Evolutionary conservation across 1,284 basidiomycete species (phyloP).

Genomic region (Rhodofomes roseus): DNA sequence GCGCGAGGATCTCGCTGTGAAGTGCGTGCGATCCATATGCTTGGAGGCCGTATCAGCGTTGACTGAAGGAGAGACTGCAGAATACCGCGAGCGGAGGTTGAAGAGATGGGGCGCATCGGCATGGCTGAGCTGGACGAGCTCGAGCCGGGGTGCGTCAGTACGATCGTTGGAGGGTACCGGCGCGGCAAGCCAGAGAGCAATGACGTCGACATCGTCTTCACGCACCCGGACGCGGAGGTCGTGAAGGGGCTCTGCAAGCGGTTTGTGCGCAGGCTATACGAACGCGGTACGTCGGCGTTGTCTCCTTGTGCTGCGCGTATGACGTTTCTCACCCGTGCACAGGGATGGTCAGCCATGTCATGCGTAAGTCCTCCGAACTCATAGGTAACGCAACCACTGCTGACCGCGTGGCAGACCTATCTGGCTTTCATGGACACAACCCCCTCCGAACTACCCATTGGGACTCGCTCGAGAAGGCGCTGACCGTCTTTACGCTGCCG

Average conservation of each 20-base stretch:
- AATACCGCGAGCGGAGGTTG: conserved; percentile 66
- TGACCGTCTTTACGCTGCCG: conserved; percentile 66
- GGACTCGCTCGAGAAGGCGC: conserved; percentile 69
- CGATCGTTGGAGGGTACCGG: conserved; percentile 74
- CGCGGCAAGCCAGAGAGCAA: conserved; percentile 70
- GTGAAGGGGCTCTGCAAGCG: conserved; percentile 43
- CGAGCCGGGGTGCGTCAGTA: conserved; percentile 57
- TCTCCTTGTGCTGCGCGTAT: not conserved
- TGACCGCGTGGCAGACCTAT: conserved; percentile 39
- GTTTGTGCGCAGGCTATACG: conserved; percentile 26
- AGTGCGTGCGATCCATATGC: conserved; percentile 18
- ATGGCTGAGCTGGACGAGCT: conserved; percentile 53
- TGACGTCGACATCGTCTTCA: conserved; percentile 80
- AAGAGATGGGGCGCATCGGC: conserved; percentile 58
- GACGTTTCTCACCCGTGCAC: not conserved
- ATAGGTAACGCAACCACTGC: not conserved
- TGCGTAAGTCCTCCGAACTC: conserved; percentile 47
- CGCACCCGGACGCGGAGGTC: conserved; percentile 50
- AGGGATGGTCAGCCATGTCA: conserved; percentile 65
- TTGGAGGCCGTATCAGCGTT: not conserved
- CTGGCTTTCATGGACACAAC: conserved; percentile 52
- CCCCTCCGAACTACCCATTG: conserved; percentile 50
- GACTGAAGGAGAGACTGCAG: conserved; percentile 22
- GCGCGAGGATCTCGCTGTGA: conserved; percentile 45
- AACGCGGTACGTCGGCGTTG: conserved; percentile 38